Conservation (phyloP, 352 stramenopile species). For the Albugo laibachii region DNA sequence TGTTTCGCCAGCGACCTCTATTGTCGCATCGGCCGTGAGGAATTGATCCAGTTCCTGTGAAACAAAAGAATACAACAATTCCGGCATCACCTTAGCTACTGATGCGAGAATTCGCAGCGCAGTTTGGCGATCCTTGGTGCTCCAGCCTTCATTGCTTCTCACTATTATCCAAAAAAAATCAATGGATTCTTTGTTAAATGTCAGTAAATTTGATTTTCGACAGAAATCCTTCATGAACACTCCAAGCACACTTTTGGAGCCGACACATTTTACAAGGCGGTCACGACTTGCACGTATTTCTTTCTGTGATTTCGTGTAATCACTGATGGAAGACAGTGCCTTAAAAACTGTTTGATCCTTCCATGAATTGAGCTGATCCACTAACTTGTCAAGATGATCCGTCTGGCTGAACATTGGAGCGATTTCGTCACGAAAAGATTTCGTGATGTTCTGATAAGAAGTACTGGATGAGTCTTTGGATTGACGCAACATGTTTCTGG, state of each 20-base stretch:
- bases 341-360: slow-evolving; percentile 72
- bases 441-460: slow-evolving; percentile 11
- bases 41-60: slow-evolving; percentile 24
- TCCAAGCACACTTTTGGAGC: slow-evolving; percentile 52
- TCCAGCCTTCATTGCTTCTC: slow-evolving; percentile 8
- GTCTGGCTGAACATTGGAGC: slow-evolving; percentile 38
- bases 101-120: slow-evolving; percentile 35
- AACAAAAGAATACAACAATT: slow-evolving; percentile 31
- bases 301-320: slow-evolving; percentile 21
- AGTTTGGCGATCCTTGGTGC: slow-evolving; percentile 24
- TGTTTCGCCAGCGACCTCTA: neutral
- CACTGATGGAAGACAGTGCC: slow-evolving; percentile 34
- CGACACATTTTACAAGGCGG: slow-evolving; percentile 50
- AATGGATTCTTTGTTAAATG: slow-evolving; percentile 26
- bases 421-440: slow-evolving; percentile 18
- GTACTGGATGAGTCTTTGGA: slow-evolving; percentile 5
- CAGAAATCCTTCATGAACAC: slow-evolving; percentile 73
- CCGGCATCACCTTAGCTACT: slow-evolving; percentile 21
- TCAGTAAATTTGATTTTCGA: slow-evolving; percentile 50
- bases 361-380: slow-evolving; percentile 41
- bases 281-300: slow-evolving; percentile 33
- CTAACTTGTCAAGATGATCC: slow-evolving; percentile 19
- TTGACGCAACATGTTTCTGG: slow-evolving; percentile 12
- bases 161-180: slow-evolving; percentile 22
- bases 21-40: slow-evolving; percentile 11